Evolutionary conservation across 495 filamentous ascomycete genomes (phyloP), one percentile per base, ranked within the genome.

Genomic region (Trichoderma reesei): DNA sequence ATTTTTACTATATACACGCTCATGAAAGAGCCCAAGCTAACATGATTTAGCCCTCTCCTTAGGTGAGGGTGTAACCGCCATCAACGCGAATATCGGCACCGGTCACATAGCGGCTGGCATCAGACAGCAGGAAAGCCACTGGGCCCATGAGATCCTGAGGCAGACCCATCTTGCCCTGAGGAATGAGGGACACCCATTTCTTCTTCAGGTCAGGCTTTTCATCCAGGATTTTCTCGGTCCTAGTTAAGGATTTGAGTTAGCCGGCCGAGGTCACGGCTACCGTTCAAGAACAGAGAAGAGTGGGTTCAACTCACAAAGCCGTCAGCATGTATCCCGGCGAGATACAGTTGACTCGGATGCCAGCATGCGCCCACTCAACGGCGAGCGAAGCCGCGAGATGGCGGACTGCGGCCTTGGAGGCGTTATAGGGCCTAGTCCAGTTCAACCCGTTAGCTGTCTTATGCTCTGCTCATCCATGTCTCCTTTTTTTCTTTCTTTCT

Each of bases 291-390:
- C n/a, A 39, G 6, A 1, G 31, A 26, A 51, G 41, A 14, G 59
- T 20, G 39, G 56, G 46, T 33, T 26, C 26, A 56, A 80, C 82
- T 80, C 75, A 90, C 91, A 98, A 75, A 59, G 91, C 91, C 20
- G 93, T 98, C 67, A 96, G 76, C 92, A 96, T 95, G 74, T 96
- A 96, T 20, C 92, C 92, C 0, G 92, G 92, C 64, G 85, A 89
- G 71, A 96, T 95, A 71, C 88, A 91, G 74, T 96, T 96, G 39
- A 96, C 92, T 11, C 92, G 85, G 68, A 96, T 95, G 62, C 85
- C 86, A 33, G 86, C 82, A 60, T 85, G 81, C 4, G 92, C 91
- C 92, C 92, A 96, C 71, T 96, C 92, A 46, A 96, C 92, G 38
- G 90, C 90, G 39, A 96, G 79, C 48, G 85, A 90, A 20, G 86